Base-by-base conservation (phyloP, 2,329 filamentous ascomycete species). In the Ceratocystiopsis sp. region DNA sequence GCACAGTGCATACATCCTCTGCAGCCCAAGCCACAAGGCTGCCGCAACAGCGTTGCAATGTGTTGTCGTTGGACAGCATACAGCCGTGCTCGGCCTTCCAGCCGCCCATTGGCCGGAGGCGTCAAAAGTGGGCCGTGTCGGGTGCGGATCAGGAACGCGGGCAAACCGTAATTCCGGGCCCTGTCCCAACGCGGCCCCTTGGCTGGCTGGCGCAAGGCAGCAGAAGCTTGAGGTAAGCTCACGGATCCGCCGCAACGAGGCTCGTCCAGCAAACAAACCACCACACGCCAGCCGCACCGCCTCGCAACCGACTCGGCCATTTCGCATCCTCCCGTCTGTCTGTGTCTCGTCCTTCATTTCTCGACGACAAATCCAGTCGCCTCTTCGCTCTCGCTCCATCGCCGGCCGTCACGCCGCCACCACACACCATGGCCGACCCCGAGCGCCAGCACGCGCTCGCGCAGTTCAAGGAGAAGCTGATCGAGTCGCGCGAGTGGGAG, bases 401-500 rank as follows among this genome's bases (percentile, higher is more conserved):
- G 19, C 7, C 19, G 19, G 19, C 19, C 19, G 4, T 21, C 7
- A 4, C 19, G 19, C 19, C 19, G 19, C 41, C 13, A 13, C 15
- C 35, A 12, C 37, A 41, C 40, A 45, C 21, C 15, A 52, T 50
- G 48, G 43, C 69, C 51, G 71, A 76, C 51, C 64, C 68, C 55
- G 72, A 75, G 63, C 69, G 73, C 60, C 64, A 79, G 54, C 71
- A 79, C 59, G 82, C 83, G 57, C 77, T 89, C 55, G 70, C 78
- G 57, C 75, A 79, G 46, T 89, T 85, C 69, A 84, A 84, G 60
- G 66, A 71, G 48, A 86, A 84, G 67, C 73, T 89, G 55, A 73
- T 95, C 57, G 89, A 98, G 64, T 93, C 93, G 54, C 78, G 93
- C 64, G 91, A 98, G 72, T 96, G 86, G 86, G 93, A 98, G 64